Base-by-base conservation (phyloP, 1,139 yeast species). In the Yamadazyma atmosphaerica region DNA sequence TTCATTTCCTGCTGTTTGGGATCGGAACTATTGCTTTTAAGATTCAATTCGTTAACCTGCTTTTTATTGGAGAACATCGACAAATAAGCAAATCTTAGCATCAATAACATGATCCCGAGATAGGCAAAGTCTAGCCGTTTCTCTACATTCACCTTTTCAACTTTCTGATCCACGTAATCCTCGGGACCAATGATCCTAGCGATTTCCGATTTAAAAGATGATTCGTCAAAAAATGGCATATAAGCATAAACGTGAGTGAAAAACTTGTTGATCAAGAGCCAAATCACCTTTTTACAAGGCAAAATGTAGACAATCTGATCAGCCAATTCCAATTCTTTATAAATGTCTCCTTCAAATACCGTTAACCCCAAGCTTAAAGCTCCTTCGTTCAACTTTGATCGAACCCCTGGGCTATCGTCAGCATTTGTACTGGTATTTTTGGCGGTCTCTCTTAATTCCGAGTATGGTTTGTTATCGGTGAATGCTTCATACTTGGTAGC, bases 191-290 rank as follows among this genome's bases (percentile, higher is more conserved):
- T 47, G 7, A 66, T 50, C 32, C 55, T 48, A 2, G 54, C 42
- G 5, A 63, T 38, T 31, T 60, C 57, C n/a, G 35, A 32, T 34
- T 52, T 52, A 33, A 63, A 57, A 2, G 49, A 46, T 8, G 34
- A 46, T 49, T 79, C 79, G 42, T 77, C 81, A 12, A 79, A 36
- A 39, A 66, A 66, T 4, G 84, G 83, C 46, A 68, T 53, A 36
- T 69, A 68, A 0, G 79, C 75, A 45, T 75, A 74, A 9, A 76
- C 64, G 21, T 62, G 56, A 2, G 51, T 52, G 51, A 77, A 78
- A 47, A 66, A 79, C 31, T 74, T 56, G 24, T 70, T 65, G 13
- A 76, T 54, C 4, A 74, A 60, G 13, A 65, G 47, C 81, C 82
- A 77, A 2, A 76, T 49, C 1, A 68, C 67, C 40, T 63, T 68